Evolutionary conservation across 1,139 yeast genomes (phyloP), one percentile per base, ranked within the genome.

Genomic region (Hanseniaspora gamundiae): DNA sequence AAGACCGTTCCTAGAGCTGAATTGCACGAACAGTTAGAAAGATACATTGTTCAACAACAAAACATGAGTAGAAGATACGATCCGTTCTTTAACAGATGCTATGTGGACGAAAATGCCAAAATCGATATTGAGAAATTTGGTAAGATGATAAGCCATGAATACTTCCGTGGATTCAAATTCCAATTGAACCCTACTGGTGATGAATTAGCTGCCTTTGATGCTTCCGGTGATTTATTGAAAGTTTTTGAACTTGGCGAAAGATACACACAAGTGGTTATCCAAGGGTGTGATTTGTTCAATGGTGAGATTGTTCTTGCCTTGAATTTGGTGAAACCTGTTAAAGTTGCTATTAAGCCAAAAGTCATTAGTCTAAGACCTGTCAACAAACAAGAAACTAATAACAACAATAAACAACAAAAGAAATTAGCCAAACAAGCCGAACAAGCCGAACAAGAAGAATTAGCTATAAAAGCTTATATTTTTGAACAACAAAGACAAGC

Each of bases 181-280:
- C 35, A 43, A 11, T 38, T 44, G 13, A 44, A 33, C 14, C 19
- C 19, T 19, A 35, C 35, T 19, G 43, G 33, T 13, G 38, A 35
- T 7, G 44, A 41, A 29, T 29, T 44, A n/a, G 36, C 28, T 19
- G 31, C 41, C 11, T 6, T 35, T 7, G 35, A 44, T 14, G 35
- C 29, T n/a, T 22, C 38, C 21, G 42, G 43, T 14, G 22, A 29
- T 11, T 7, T 44, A 10, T 40, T 41, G 13, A 44, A 44, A 29
- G 29, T 44, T 11, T 44, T 44, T 44, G 42, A 44, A 28, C 35
- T 44, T 14, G 40, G 38, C 22, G 39, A 29, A 17, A n/a, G 39
- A 19, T 44, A 41, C 21, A 42, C 38, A 10, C 21, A 17, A 8
- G 28, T 44, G 9, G 22, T 44, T 11, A 36, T 44, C 19, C 36